Evolutionary conservation across 495 filamentous ascomycete species (phyloP).

Genomic region (Penicillium cinerascens): DNA sequence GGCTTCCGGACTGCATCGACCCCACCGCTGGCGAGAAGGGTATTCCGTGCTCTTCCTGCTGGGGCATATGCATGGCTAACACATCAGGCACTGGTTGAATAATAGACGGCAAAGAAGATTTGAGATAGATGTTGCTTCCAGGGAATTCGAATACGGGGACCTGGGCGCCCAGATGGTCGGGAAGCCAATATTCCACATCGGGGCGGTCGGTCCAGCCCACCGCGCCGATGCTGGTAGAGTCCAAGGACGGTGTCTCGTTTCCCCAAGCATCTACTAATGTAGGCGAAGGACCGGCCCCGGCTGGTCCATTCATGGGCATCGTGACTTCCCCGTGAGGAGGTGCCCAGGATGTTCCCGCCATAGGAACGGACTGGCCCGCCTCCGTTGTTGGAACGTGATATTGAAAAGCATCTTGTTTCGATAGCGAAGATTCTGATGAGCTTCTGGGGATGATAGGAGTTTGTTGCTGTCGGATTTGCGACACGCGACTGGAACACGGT

Average conservation of each 20-base stretch:
- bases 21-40: slow-evolving; percentile 20
- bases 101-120: slow-evolving; percentile 38
- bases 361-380: slow-evolving; percentile 13
- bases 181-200: slow-evolving; percentile 42
- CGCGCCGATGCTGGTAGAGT: slow-evolving; percentile 19
- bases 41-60: slow-evolving; percentile 18
- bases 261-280: slow-evolving; percentile 22
- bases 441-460: slow-evolving; percentile 18
- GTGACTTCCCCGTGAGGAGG: slow-evolving; percentile 19
- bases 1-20: slow-evolving; percentile 18
- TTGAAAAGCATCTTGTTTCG: slow-evolving; percentile 20
- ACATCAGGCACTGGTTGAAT: slow-evolving; percentile 29
- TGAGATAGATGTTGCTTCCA: slow-evolving; percentile 39
- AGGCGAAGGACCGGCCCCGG: slow-evolving; percentile 10
- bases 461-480: slow-evolving; percentile 43
- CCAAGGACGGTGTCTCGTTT: slow-evolving; percentile 21
- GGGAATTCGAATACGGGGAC: slow-evolving; percentile 38
- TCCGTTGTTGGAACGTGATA: slow-evolving; percentile 23
- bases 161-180: slow-evolving; percentile 35
- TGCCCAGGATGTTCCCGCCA: slow-evolving; percentile 22
- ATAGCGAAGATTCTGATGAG: slow-evolving; percentile 8
- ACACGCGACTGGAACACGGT: slow-evolving; percentile 30
- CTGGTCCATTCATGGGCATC: slow-evolving; percentile 22
- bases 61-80: slow-evolving; percentile 18
- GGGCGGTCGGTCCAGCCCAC: slow-evolving; percentile 33